Percentiles rank a stretch among this genome's conserved stretches.
These are phyloP conservation scores for Phytophthora rubi DNA, from an alignment of 352 stramenopile genomes.

Conservation along the genomic window DNA sequence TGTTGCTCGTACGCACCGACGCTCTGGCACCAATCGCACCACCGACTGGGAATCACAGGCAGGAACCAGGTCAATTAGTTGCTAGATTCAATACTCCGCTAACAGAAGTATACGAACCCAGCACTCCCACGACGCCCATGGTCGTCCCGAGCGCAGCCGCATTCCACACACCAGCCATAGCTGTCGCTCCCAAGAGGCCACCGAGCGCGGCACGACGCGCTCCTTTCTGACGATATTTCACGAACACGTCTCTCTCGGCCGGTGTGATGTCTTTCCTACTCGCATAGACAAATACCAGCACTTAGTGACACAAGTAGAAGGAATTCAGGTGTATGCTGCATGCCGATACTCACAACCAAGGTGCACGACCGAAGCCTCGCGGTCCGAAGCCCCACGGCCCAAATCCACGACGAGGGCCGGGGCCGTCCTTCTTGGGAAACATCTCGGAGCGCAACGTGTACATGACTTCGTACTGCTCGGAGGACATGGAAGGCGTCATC, in stretches of 20 bases:
- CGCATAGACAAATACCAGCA: neutral
- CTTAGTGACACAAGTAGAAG: neutral
- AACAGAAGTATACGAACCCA: conserved; percentile 10
- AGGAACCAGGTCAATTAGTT: neutral
- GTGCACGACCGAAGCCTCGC: neutral
- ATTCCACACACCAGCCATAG: conserved; percentile 33
- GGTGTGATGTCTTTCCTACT: conserved; percentile 22
- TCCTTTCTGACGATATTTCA: conserved; percentile 22
- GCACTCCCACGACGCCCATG: conserved; percentile 23
- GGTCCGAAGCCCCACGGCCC: neutral
- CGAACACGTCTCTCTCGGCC: conserved; percentile 25
- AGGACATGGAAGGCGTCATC: neutral
- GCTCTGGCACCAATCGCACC: conserved; percentile 23
- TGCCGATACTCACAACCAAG: conserved; percentile 9
- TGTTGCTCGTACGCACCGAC: conserved; percentile 20
- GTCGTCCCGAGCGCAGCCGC: conserved; percentile 15
- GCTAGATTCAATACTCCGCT: neutral
- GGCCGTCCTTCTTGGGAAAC: neutral
- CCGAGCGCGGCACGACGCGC: conserved; percentile 18
- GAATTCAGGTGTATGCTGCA: neutral
- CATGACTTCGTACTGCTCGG: conserved; percentile 17
- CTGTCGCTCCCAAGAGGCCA: conserved; percentile 20
- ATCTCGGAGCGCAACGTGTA: conserved; percentile 16
- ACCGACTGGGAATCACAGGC: conserved; percentile 7
- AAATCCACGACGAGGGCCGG: neutral